Evolutionary conservation across 805 yeast species (phyloP).

Genomic region (Candida morakotiae): DNA sequence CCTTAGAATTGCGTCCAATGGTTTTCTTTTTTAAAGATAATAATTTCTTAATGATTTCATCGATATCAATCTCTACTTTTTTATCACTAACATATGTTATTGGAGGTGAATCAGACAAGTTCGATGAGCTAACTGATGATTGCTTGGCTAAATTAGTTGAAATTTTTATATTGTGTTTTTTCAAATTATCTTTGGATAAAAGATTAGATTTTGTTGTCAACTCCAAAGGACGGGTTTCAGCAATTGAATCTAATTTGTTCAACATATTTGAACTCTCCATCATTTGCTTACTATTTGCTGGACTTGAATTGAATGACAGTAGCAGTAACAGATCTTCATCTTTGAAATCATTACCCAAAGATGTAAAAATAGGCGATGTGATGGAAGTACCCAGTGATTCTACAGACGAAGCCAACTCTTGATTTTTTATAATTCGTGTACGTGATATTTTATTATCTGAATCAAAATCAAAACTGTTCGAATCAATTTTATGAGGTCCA

Average conservation of each 20-base stretch:
- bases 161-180: constrained; percentile 5
- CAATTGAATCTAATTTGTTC: constrained; percentile 24
- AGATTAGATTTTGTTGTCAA: constrained; percentile 16
- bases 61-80: constrained; percentile 45
- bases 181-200: constrained; percentile 8
- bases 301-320: constrained; percentile 29
- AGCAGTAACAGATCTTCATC: constrained; percentile 38
- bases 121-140: constrained; percentile 12
- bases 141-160: constrained; percentile 6
- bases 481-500: background rate
- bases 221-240: constrained; percentile 28
- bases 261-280: constrained; percentile 3
- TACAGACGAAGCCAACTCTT: constrained; percentile 25
- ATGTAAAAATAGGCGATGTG: constrained; percentile 34
- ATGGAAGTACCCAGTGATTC: constrained; percentile 32
- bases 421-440: constrained; percentile 34
- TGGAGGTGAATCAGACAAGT: constrained; percentile 14
- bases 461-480: constrained; percentile 22
- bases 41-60: constrained; percentile 58
- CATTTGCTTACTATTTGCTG: constrained; percentile 9
- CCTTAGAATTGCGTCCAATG: constrained; percentile 31
- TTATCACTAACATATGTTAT: constrained; percentile 5
- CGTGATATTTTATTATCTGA: constrained; percentile 44
- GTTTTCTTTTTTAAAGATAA: constrained; percentile 21
- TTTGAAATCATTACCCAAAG: constrained; percentile 19